Evolutionary conservation across 805 yeast species (phyloP).

Genomic region (Wickerhamiella azymoides): DNA sequence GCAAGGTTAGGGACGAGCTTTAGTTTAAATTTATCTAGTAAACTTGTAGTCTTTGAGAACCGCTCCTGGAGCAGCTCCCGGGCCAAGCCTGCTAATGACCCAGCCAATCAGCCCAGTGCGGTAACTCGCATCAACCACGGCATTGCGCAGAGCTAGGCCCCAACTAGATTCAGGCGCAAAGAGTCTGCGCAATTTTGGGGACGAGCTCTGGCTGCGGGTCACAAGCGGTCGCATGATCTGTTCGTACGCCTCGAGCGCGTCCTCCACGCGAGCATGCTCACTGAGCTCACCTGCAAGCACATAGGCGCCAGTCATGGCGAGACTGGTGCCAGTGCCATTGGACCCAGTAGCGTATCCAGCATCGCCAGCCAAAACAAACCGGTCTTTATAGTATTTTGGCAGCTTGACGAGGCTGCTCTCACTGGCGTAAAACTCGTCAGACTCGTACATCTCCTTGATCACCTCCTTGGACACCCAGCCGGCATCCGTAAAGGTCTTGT

Average conservation of each 20-base stretch:
- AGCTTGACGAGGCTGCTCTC: background rate
- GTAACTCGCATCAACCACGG: background rate
- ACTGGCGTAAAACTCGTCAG: background rate
- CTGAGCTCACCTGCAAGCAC: background rate
- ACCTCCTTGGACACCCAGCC: background rate
- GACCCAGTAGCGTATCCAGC: background rate
- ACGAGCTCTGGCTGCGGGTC: background rate
- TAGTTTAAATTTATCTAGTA: background rate
- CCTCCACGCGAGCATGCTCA: background rate
- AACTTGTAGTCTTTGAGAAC: background rate
- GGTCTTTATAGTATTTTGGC: background rate
- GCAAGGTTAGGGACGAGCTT: slow-evolving; percentile 6
- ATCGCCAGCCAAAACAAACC: background rate
- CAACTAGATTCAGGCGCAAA: background rate
- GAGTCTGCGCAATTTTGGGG: background rate
- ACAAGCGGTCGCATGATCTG: background rate
- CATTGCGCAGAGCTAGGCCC: background rate
- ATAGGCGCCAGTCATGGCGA: background rate
- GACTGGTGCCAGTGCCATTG: background rate
- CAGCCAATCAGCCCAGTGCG: background rate
- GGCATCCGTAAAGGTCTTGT: background rate
- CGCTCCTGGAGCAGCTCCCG: background rate
- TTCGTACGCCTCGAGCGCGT: background rate
- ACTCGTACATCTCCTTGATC: background rate
- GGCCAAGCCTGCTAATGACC: background rate